Conservation (phyloP, 176 grass and related monocot genomes). For the Microstegium vimineum region DNA sequence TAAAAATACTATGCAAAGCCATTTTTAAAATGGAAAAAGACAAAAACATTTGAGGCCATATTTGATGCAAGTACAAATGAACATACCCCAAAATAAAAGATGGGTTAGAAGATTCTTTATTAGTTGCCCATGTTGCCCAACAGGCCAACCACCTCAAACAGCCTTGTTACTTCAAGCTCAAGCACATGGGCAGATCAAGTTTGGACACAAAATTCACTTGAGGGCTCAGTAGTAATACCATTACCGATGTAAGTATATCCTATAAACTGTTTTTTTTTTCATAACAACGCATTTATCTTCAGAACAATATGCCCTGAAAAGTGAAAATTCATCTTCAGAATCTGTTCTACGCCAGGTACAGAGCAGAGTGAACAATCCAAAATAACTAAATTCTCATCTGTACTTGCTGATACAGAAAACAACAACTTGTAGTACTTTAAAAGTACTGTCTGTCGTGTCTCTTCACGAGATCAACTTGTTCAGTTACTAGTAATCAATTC, state of each 20-base stretch:
- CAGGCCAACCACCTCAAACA: conserved; percentile 20
- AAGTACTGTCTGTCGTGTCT: conserved; percentile 21
- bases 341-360: not conserved
- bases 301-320: not conserved
- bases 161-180: conserved; percentile 21
- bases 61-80: conserved; percentile 23
- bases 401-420: conserved; percentile 7
- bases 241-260: not conserved
- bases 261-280: not conserved
- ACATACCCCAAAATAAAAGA: conserved; percentile 11
- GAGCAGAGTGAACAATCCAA: not conserved
- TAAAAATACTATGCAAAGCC: conserved; percentile 1
- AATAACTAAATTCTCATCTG: not conserved
- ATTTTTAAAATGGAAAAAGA: not conserved
- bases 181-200: conserved; percentile 25
- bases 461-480: conserved; percentile 24
- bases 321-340: not conserved
- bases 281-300: not conserved
- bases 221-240: not conserved
- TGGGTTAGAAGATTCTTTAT: not conserved
- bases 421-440: conserved; percentile 12
- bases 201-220: conserved; percentile 2
- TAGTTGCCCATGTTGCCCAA: conserved; percentile 25
- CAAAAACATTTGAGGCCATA: not conserved
- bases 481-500: not conserved